Base-by-base conservation (phyloP, 1,284 basidiomycete genomes). In the Exsudoporus floridanus region DNA sequence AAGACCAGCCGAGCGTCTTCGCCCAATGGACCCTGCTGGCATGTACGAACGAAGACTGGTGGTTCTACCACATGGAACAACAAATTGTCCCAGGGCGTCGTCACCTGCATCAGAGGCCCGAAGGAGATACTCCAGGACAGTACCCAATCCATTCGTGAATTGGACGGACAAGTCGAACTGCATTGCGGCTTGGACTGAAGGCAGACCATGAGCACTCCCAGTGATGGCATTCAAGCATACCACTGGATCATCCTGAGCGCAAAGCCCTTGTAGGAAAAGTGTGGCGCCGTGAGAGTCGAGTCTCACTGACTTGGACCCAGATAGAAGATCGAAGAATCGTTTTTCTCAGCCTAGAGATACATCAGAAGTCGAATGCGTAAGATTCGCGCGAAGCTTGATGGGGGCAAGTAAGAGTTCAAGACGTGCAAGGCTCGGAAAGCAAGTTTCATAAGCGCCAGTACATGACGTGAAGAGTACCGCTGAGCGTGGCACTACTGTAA, bases 251-350 rank as follows among this genome's bases (percentile, higher is more conserved):
- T 66, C 55, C 43, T 77, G 75, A 7, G 58, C 57, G 53, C 69
- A 76, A 7, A 83, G 65, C 0, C 77, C 78, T 57, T 84, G 77
- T 5, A 84, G 60, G 55, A 81, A 83, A n/a, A 61, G 61, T 27
- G 18, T 36, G 14, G 51, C 58, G 13, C 59, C 52, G 3, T 53
- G 55, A 21, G 52, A 2, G 9, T 54, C 55, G 14, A 60, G 34
- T 28, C 53, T 53, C 31, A 52, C 61, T 12, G 53, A 54, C n/a
- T n/a, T n/a, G n/a, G n/a, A n/a, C 3, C 59, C 65, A n/a, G 53
- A 54, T 0, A 69, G 28, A n/a, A n/a, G 66, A 64, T n/a, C 53
- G 49, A n/a, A n/a, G n/a, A n/a, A n/a, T n/a, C n/a, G n/a, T n/a
- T n/a, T 21, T 56, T 64, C 53, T 55, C 2, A 65, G 45, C 21